phyloP scores from a whole-genome alignment of 2,329 filamentous ascomycete genomes.

The Emericellopsis cladophorae region DNA sequence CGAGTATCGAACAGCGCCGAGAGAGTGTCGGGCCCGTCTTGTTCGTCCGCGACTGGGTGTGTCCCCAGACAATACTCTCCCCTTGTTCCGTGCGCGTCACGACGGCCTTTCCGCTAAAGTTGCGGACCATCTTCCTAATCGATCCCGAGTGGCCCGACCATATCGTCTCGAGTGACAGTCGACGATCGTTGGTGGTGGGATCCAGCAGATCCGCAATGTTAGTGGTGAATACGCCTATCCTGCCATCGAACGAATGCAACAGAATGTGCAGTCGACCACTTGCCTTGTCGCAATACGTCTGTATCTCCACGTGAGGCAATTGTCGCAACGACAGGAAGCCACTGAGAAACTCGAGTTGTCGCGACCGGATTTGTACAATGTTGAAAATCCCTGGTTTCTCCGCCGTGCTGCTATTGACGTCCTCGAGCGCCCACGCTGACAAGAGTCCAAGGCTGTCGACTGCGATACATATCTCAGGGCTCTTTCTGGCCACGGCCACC shows the following conservation, averaged over 20 bases:
- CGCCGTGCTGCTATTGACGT: slow-evolving; percentile 59
- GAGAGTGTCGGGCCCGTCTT: slow-evolving; percentile 35
- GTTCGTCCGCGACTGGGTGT: slow-evolving; percentile 24
- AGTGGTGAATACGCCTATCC: slow-evolving; percentile 69
- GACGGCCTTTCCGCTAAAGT: slow-evolving; percentile 66
- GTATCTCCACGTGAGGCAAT: slow-evolving; percentile 49
- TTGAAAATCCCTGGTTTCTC: slow-evolving; percentile 66
- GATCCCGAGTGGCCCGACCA: slow-evolving; percentile 79
- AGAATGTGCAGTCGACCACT: slow-evolving; percentile 59
- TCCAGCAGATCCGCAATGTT: slow-evolving; percentile 73
- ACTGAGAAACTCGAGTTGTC: slow-evolving; percentile 34
- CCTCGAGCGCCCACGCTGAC: slow-evolving; percentile 88
- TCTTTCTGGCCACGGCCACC: slow-evolving; percentile 73
- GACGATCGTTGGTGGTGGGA: slow-evolving; percentile 45
- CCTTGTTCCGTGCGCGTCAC: slow-evolving; percentile 70
- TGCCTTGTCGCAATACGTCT: slow-evolving; percentile 56
- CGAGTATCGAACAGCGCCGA: slow-evolving; percentile 55
- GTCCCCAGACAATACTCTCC: slow-evolving; percentile 75
- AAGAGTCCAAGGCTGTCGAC: slow-evolving; percentile 75
- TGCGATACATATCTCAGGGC: slow-evolving; percentile 76
- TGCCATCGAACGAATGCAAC: slow-evolving; percentile 74
- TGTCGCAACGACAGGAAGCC: slow-evolving; percentile 12
- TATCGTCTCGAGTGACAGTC: slow-evolving; percentile 48
- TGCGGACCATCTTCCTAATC: slow-evolving; percentile 77
- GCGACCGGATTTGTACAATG: slow-evolving; percentile 61